Percentiles rank a stretch among this genome's conserved stretches.
Evolutionary conservation across 148 eudicot species (phyloP).

Genomic region (Amaranthus palmeri): DNA sequence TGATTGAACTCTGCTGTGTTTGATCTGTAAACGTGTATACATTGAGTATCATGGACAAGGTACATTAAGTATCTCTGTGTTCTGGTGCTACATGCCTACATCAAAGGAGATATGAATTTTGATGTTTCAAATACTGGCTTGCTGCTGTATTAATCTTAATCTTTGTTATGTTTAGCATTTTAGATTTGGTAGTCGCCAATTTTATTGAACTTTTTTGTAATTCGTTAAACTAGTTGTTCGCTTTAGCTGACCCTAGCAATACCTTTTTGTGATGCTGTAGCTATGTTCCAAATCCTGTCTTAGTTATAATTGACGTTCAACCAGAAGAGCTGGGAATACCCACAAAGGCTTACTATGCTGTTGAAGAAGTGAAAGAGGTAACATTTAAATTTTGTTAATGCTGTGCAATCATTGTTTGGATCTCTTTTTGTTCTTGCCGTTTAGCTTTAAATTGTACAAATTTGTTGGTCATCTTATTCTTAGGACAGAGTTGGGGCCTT

Average conservation of each 20-base stretch:
- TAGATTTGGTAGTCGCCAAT: neutral
- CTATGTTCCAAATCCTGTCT: constrained; percentile 88
- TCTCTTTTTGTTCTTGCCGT: neutral
- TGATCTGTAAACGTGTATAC: too few relatives aligned
- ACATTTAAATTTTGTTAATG: neutral
- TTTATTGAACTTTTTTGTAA: neutral
- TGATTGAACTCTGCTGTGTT: too few relatives aligned
- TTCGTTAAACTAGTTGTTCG: neutral
- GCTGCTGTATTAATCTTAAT: neutral
- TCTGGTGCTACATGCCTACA: neutral
- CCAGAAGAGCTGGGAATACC: constrained; percentile 98
- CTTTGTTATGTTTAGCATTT: neutral
- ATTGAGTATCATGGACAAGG: too few relatives aligned
- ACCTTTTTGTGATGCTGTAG: constrained; percentile 34
- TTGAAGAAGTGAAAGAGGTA: constrained; percentile 99
- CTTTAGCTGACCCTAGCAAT: neutral
- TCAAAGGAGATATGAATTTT: neutral
- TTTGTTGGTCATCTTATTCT: neutral
- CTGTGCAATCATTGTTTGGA: neutral
- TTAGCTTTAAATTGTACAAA: neutral
- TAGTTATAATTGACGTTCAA: constrained; percentile 97
- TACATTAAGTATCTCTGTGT: neutral
- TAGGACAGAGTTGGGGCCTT: neutral
- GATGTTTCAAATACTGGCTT: neutral
- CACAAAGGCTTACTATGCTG: constrained; percentile 94